Conservation (phyloP, 345 rosid species). For the Erucastrum elatum region DNA sequence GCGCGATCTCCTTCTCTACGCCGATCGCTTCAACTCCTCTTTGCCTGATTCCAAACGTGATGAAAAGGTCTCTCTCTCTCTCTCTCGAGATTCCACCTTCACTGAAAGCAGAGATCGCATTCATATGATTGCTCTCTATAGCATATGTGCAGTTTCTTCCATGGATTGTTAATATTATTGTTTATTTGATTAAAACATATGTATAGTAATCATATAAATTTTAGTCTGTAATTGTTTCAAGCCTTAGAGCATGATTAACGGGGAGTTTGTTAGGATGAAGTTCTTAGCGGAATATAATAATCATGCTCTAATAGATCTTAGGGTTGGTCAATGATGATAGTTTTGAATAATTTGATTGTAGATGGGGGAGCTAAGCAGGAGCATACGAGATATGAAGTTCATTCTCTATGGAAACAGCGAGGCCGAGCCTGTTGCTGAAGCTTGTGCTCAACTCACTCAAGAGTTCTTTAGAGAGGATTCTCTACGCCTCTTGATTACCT, state of each 20-base stretch:
- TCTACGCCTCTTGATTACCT: conserved; percentile 63
- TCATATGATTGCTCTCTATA: too few species aligned
- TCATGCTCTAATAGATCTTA: too few species aligned
- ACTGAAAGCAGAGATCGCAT: background rate
- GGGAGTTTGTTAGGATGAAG: too few species aligned
- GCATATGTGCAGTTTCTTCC: too few species aligned
- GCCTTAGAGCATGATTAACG: too few species aligned
- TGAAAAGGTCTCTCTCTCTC: too few species aligned
- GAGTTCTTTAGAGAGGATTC: conserved; percentile 92
- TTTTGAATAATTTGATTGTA: conserved; percentile 21
- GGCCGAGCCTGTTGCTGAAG: conserved; percentile 92
- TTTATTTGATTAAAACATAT: too few species aligned
- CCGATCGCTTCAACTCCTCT: conserved; percentile 39
- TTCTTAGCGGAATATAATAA: too few species aligned
- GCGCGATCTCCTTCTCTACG: conserved; percentile 77
- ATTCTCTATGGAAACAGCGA: conserved; percentile 96
- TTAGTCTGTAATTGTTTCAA: too few species aligned
- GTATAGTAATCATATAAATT: too few species aligned
- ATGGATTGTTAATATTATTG: too few species aligned
- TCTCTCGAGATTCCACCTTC: background rate
- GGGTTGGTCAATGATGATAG: background rate
- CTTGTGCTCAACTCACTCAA: conserved; percentile 86
- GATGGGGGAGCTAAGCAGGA: conserved; percentile 83
- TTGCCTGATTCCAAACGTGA: conserved; percentile 58
- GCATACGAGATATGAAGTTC: conserved; percentile 78